phyloP scores from a whole-genome alignment of 129 eudicot genomes.

The Arctium minus region DNA sequence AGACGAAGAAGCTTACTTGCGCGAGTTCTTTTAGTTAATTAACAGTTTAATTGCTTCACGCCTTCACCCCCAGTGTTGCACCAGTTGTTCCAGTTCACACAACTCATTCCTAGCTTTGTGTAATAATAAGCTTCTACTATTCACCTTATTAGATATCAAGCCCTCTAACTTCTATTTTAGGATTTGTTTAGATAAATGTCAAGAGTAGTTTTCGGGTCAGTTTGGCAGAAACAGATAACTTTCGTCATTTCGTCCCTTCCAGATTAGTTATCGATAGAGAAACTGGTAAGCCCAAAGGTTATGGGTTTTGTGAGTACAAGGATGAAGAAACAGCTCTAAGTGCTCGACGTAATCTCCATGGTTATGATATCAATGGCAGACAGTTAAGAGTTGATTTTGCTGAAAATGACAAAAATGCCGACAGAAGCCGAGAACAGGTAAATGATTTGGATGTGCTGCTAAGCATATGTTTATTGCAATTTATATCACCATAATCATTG shows the following conservation, averaged over 20 bases:
- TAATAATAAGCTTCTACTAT: not conserved
- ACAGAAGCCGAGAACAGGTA: slow-evolving; percentile 83
- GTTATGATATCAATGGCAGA: slow-evolving; percentile 93
- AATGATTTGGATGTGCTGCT: not conserved
- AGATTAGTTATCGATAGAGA: slow-evolving; percentile 94
- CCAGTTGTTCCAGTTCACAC: not conserved
- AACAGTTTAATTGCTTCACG: not conserved
- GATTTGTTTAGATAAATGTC: not conserved
- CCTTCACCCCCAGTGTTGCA: not conserved
- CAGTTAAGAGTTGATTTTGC: slow-evolving; percentile 98
- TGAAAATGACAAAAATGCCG: slow-evolving; percentile 85
- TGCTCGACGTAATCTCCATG: slow-evolving; percentile 96
- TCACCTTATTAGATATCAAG: not conserved
- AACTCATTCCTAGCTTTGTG: not conserved
- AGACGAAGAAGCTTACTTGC: not conserved
- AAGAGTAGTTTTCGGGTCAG: not conserved
- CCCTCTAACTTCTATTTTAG: not conserved
- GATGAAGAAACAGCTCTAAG: slow-evolving; percentile 98
- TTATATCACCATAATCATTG: not conserved
- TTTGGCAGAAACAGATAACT: not conserved
- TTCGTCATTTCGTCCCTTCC: not conserved
- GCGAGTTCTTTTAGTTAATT: not conserved
- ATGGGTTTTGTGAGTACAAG: slow-evolving; percentile 96
- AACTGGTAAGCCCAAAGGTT: slow-evolving; percentile 97
- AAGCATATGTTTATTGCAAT: slow-evolving; percentile 4